phyloP scores from a whole-genome alignment of 805 yeast genomes.

The Wilhelminamyces savonicus region DNA sequence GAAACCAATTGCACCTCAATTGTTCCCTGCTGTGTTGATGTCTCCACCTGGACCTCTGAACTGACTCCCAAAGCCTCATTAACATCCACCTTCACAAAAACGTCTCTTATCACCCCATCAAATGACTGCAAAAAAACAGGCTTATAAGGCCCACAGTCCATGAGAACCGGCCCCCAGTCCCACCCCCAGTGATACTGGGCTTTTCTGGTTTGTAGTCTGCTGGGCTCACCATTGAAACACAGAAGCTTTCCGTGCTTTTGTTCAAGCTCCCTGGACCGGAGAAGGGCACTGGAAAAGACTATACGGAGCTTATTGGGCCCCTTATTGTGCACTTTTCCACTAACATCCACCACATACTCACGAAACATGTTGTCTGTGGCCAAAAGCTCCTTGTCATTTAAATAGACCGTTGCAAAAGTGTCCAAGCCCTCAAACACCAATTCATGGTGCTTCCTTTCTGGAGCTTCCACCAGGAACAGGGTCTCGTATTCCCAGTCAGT shows the following conservation, averaged over 20 bases:
- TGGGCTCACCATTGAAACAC: constrained; percentile 38
- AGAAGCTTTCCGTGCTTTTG: constrained; percentile 17
- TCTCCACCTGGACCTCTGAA: constrained; percentile 5
- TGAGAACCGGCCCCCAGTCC: constrained; percentile 50
- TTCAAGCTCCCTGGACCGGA: constrained; percentile 26
- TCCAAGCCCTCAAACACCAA: constrained; percentile 40
- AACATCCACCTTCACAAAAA: constrained; percentile 8
- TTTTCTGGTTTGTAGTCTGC: constrained; percentile 40
- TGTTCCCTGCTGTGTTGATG: neutral
- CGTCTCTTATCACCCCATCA: constrained; percentile 10
- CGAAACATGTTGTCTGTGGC: constrained; percentile 40
- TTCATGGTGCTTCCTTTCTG: constrained; percentile 7
- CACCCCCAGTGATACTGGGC: constrained; percentile 53
- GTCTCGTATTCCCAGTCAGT: constrained; percentile 43
- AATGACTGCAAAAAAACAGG: constrained; percentile 25
- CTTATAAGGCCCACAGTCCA: constrained; percentile 40
- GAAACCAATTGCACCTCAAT: constrained; percentile 6
- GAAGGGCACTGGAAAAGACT: constrained; percentile 31
- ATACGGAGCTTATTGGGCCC: constrained; percentile 27
- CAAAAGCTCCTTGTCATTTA: constrained; percentile 32
- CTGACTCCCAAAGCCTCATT: constrained; percentile 2
- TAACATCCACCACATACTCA: constrained; percentile 23
- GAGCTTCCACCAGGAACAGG: constrained; percentile 5
- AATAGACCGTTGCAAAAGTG: constrained; percentile 32
- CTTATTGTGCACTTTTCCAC: constrained; percentile 4